phyloP scores from a whole-genome alignment of 805 yeast species.

The Lipomyces oligophaga region DNA sequence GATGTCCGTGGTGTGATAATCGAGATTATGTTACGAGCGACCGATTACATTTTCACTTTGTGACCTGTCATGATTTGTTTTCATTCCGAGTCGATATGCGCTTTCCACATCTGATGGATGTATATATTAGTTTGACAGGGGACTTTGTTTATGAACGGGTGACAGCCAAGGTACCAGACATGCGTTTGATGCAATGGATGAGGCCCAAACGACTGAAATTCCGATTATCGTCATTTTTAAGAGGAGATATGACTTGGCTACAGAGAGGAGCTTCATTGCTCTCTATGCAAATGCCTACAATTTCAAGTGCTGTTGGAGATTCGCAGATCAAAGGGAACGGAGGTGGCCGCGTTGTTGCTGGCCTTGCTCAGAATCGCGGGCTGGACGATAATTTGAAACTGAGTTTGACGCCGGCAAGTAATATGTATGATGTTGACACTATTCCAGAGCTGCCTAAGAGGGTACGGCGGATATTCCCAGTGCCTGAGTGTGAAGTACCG shows the following conservation, averaged over 20 bases:
- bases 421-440: conserved; percentile 9
- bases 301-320: neutral
- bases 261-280: conserved; percentile 12
- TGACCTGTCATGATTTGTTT: conserved; percentile 20
- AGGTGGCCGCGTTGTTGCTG: neutral
- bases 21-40: conserved; percentile 9
- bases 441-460: conserved; percentile 23
- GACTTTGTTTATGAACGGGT: conserved; percentile 23
- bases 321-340: neutral
- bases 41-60: conserved; percentile 22
- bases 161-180: conserved; percentile 13
- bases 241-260: conserved; percentile 21
- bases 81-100: conserved; percentile 18
- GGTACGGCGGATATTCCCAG: conserved; percentile 15
- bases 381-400: conserved; percentile 1
- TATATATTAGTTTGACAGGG: conserved; percentile 14
- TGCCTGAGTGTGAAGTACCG: conserved; percentile 11
- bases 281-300: conserved; percentile 7
- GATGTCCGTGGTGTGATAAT: conserved; percentile 23
- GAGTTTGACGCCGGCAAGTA: conserved; percentile 1
- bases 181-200: conserved; percentile 15
- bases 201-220: conserved; percentile 14
- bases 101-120: conserved; percentile 14
- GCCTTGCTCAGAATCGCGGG: neutral
- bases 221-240: conserved; percentile 6